Evolutionary conservation across 176 grass and related monocot genomes (phyloP).

Genomic region (Zea luxurians): DNA sequence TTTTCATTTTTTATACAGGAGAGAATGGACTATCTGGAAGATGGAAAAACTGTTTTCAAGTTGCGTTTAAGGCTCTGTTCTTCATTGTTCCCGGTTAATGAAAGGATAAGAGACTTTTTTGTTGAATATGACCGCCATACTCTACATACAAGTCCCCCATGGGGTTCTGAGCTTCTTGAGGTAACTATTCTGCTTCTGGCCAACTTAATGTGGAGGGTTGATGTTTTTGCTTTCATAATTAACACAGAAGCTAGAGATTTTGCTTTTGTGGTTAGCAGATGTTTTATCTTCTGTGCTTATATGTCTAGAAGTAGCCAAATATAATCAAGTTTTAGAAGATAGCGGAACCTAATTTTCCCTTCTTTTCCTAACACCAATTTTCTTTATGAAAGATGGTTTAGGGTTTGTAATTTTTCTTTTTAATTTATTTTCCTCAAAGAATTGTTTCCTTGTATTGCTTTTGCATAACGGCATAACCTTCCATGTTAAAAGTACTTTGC

Average conservation of each 20-base stretch:
- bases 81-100: conserved; percentile 89
- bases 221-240: conserved; percentile 19
- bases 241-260: conserved; percentile 16
- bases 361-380: background rate
- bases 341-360: conserved; percentile 13
- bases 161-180: conserved; percentile 99
- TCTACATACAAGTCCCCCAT: conserved; percentile 93
- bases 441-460: conserved; percentile 10
- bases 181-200: conserved; percentile 48
- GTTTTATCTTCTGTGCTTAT: background rate
- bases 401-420: background rate
- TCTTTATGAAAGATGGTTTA: conserved; percentile 7
- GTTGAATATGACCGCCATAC: conserved; percentile 96
- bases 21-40: conserved; percentile 88
- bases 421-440: conserved; percentile 10
- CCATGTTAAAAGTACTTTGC: conserved; percentile 6
- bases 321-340: conserved; percentile 15
- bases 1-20: conserved; percentile 62
- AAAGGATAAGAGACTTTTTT: conserved; percentile 94
- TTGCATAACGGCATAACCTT: background rate
- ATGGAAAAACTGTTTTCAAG: conserved; percentile 91
- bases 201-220: conserved; percentile 26
- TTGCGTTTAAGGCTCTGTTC: conserved; percentile 89
- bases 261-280: conserved; percentile 25
- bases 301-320: background rate